These are phyloP conservation scores for Colletotrichum horii DNA, from an alignment of 2,329 filamentous ascomycete species.

Conservation along the genomic window DNA sequence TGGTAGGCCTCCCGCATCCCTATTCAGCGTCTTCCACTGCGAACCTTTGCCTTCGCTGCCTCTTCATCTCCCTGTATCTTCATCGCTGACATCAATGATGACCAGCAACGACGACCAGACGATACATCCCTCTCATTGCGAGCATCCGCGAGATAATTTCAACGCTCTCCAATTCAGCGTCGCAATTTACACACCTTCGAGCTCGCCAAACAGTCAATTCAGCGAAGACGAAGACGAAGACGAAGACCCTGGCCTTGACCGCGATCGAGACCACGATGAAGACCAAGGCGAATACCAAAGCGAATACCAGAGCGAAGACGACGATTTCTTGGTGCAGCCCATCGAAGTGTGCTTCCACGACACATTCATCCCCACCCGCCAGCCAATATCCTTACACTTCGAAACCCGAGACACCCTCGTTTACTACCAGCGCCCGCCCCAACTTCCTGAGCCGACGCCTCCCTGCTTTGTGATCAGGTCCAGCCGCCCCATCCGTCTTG, in stretches of 20 bases:
- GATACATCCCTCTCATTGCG: not conserved
- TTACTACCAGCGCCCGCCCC: not conserved
- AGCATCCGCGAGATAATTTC: not conserved
- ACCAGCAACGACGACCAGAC: not conserved
- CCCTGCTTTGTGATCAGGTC: not conserved
- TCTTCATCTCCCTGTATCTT: not conserved
- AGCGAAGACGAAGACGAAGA: not conserved
- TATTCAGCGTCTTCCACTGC: not conserved
- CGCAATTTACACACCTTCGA: not conserved
- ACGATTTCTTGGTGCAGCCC: not conserved
- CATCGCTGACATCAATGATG: not conserved
- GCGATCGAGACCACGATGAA: not conserved
- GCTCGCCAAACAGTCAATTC: not conserved
- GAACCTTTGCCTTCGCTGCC: not conserved
- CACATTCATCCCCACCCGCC: not conserved
- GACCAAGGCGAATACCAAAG: not conserved
- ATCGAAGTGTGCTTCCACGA: not conserved
- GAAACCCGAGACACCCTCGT: not conserved
- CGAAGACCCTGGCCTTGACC: not conserved
- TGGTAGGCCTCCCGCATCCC: not conserved
- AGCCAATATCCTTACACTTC: not conserved
- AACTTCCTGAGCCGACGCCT: not conserved
- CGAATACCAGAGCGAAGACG: not conserved
- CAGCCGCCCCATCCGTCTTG: not conserved
- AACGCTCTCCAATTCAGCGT: not conserved